Conservation (phyloP, 139 green algal genomes). For the Coelastrella sp. region DNA sequence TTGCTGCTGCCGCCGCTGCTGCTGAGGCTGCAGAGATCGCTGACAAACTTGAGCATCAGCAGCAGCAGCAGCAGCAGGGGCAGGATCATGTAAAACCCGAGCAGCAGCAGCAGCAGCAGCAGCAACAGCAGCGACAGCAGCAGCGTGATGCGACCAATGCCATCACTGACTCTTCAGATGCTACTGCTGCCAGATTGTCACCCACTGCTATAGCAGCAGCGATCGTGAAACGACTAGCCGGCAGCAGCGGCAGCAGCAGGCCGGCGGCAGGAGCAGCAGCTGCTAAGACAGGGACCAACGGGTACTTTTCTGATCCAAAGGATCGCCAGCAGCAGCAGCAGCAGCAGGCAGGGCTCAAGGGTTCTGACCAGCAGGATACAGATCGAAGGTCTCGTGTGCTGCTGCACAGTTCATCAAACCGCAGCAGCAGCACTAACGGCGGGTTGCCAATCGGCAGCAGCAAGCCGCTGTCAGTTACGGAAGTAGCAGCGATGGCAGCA, state of each 20-base stretch:
- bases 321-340: background rate
- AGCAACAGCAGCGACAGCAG: background rate
- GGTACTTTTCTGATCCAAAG: background rate
- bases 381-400: no score
- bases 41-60: background rate
- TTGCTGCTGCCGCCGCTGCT: background rate
- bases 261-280: background rate
- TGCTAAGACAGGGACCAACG: background rate
- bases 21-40: background rate
- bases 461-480: background rate
- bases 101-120: background rate
- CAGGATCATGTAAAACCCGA: background rate
- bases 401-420: background rate
- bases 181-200: background rate
- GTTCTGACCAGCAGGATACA: no score
- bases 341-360: background rate
- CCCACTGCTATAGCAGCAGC: constrained; percentile 2
- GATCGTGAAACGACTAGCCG: background rate
- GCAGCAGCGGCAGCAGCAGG: background rate
- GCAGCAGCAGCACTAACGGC: background rate
- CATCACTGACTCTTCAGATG: background rate
- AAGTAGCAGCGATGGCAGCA: background rate
- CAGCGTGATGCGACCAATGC: background rate
- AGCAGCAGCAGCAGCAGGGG: background rate
- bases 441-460: background rate